Conservation (phyloP, 805 yeast species). For the Hanseniaspora pseudoguilliermondii region DNA sequence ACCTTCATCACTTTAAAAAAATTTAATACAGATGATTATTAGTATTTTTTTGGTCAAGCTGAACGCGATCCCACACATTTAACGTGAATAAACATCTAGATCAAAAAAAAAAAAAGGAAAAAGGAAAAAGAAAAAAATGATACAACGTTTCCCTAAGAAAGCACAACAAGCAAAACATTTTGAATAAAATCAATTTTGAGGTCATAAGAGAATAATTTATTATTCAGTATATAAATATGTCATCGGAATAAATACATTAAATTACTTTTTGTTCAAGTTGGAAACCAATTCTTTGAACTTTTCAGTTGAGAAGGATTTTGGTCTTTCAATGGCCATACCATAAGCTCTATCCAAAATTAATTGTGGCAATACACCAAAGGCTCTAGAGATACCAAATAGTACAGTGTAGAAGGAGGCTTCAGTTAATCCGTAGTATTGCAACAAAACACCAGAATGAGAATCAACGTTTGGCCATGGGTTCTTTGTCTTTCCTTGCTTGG, state of each 20-base stretch:
- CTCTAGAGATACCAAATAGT: conserved; percentile 75
- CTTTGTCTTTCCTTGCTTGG: conserved; percentile 79
- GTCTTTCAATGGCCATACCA: conserved; percentile 76
- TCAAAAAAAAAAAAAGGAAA: no score
- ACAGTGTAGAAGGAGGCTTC: conserved; percentile 78
- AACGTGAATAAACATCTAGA: no score
- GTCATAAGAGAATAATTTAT: not conserved
- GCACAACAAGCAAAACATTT: not conserved
- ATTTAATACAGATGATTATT: no score
- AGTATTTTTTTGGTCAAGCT: no score
- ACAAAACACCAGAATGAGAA: conserved; percentile 73
- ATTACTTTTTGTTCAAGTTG: conserved; percentile 2
- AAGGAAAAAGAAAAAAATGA: no score
- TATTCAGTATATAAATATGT: not conserved
- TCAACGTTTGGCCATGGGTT: conserved; percentile 91
- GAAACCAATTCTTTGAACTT: conserved; percentile 71
- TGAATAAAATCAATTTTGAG: not conserved
- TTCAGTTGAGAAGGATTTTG: conserved; percentile 87
- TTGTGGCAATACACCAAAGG: conserved; percentile 77
- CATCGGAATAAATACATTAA: not conserved
- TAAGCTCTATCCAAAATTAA: conserved; percentile 72
- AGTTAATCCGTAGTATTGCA: conserved; percentile 74
- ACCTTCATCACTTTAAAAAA: no score
- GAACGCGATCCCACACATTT: no score
- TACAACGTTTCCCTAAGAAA: not conserved